phyloP scores from a whole-genome alignment of 768 basidiomycete species.

The Termitomyces sp. region DNA sequence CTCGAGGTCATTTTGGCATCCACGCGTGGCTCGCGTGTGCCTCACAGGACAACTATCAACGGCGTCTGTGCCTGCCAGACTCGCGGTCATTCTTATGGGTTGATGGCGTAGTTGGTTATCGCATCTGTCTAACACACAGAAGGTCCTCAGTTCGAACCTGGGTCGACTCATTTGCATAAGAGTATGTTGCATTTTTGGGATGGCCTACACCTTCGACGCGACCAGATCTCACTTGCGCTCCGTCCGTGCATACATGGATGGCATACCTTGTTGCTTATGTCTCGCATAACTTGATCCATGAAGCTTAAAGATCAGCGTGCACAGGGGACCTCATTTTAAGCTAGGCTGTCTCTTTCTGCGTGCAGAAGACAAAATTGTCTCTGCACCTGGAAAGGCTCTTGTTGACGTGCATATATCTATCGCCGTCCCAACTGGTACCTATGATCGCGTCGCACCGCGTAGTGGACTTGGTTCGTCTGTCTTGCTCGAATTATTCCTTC shows the following conservation, averaged over 20 bases:
- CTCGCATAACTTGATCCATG: too few species aligned
- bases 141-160: slow-evolving; percentile 28
- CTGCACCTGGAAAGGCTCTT: slow-evolving; percentile 87
- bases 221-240: too few species aligned
- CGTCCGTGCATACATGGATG: too few species aligned
- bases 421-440: slow-evolving; percentile 89
- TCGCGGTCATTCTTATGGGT: neutral
- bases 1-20: slow-evolving; percentile 56
- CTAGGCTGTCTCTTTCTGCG: slow-evolving; percentile 29
- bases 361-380: slow-evolving; percentile 78
- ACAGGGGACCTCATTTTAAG: neutral
- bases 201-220: too few species aligned
- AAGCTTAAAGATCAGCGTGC: too few species aligned
- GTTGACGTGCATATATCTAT: slow-evolving; percentile 90
- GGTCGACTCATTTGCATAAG: slow-evolving; percentile 19
- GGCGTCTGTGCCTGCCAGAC: too few species aligned
- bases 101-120: slow-evolving; percentile 82
- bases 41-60: too few species aligned
- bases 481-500: neutral
- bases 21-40: too few species aligned
- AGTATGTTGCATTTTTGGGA: too few species aligned
- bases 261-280: too few species aligned
- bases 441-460: slow-evolving; percentile 94
- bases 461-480: slow-evolving; percentile 79
- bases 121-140: slow-evolving; percentile 80